Conservation (phyloP, 371 early-diverging fungal species). For the Mucor piriformis region DNA sequence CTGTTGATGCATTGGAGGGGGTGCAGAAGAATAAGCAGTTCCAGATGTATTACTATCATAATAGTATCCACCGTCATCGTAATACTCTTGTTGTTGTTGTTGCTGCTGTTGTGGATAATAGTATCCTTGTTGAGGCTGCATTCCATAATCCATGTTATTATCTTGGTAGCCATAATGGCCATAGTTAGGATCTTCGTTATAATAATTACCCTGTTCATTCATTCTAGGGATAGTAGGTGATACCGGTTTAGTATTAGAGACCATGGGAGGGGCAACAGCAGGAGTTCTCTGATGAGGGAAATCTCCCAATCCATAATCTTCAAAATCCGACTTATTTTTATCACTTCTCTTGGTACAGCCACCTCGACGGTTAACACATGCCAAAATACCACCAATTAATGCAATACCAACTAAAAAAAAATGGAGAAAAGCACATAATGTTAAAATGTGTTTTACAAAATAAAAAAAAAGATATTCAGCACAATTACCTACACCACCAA, state of each 20-base stretch:
- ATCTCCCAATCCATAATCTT: conserved; percentile 51
- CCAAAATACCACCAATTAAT: conserved; percentile 47
- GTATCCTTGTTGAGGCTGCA: conserved; percentile 28
- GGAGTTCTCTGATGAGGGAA: conserved; percentile 40
- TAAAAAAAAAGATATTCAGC: not conserved
- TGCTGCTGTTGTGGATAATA: conserved; percentile 30
- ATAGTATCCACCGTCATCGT: conserved; percentile 37
- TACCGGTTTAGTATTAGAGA: conserved; percentile 15
- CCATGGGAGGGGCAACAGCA: conserved; percentile 15
- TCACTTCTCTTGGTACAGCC: conserved; percentile 31
- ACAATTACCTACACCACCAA: conserved; percentile 30
- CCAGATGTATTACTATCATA: conserved; percentile 29
- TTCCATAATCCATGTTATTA: conserved; percentile 23
- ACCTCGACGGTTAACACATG: conserved; percentile 40
- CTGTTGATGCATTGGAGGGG: conserved; percentile 18
- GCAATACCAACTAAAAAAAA: conserved; percentile 39
- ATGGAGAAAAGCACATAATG: not conserved
- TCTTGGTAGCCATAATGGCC: conserved; percentile 27
- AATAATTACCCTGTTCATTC: conserved; percentile 48
- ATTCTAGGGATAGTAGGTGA: conserved; percentile 46
- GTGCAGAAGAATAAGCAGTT: conserved; percentile 15
- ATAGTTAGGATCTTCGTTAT: conserved; percentile 23
- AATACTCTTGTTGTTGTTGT: conserved; percentile 35
- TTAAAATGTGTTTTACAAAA: not conserved
- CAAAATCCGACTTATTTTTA: conserved; percentile 38